Base-by-base conservation (phyloP, 208 protist species). In the Leishmania tarentolae region DNA sequence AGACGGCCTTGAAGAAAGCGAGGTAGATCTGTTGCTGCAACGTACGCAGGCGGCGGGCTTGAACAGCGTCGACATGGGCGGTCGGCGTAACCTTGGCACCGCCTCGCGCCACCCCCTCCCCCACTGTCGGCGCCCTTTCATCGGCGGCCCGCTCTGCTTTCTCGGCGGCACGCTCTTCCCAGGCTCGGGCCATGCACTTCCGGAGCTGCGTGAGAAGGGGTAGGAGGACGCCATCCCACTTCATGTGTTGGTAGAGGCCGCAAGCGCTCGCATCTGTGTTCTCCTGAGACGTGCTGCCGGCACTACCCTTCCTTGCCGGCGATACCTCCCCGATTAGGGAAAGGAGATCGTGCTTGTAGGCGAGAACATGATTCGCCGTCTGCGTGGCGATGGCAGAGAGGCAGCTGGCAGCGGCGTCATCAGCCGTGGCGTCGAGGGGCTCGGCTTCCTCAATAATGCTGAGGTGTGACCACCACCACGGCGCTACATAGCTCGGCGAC, bases 391-490 rank as follows among this genome's bases (percentile, higher is more conserved):
- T 73, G 65, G 28, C 31, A 42, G 75, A 72, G 50, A 84, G 70
- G 61, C 80, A 84, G 37, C 53, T 44, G 1, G 72, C 73, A 9
- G 84, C 80, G 11, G 76, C 83, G 70, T 88, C 88, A 66, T 85
- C 88, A 40, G 88, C 88, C 31, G 88, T 87, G 8, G 84, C 76
- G 63, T 86, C 81, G 42, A 86, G 85, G 44, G 76, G 77, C 28
- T 84, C 83, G 4, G 85, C 90, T 44, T 92, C 91, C 7, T 91
- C 84, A 19, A 75, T 66, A 37, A 95, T 79, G 44, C 71, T 83
- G 66, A 77, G 42, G 72, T 95, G 91, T 76, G 90, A 88, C 91
- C 91, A 95, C 91, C 91, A 95, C 68, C 81, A 84, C 70, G 75
- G 40, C 24, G 77, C 53, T 47, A 46, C 21, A 24, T 57, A 65